Evolutionary conservation across 2,329 filamentous ascomycete species (phyloP), one percentile per base, ranked within the genome.

Genomic region (Phaeosphaeriaceae sp.): DNA sequence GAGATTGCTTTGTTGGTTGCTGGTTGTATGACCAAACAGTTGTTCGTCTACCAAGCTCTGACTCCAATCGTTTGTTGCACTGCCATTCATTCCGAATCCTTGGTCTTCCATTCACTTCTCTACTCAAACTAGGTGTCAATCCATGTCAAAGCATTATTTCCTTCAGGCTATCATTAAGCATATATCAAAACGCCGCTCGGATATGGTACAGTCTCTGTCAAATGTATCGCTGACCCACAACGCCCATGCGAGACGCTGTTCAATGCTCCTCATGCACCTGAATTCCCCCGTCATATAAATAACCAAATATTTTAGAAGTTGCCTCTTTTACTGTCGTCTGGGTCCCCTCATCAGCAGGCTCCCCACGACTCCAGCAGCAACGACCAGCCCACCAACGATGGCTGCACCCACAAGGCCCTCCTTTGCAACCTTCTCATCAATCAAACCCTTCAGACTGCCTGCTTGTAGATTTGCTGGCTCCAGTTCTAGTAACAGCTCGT

Each of bases 391-490:
- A 54, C 93, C 93, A 35, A 97, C 85, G 71, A 99, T 97, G 35
- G 94, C 94, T 48, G 96, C 92, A 36, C 94, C 94, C 78, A 97
- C 83, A 55, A 99, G 75, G 0, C 94, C 94, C 76, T 99, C 94
- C 79, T 88, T 95, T 47, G 92, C 89, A 53, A 99, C 94, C 79
- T 92, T 95, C 70, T 97, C 93, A 74, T 99, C 93, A 66, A 99
- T 96, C 72, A 97, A 78, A 37, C 87, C 83, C 66, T 89, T 86
- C 74, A 99, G 77, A 75, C 95, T 96, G 47, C 86, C 82, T 20
- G 93, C 92, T 77, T 99, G 94, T 67, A 97, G 76, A 74, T 97
- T 99, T 38, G 84, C 86, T 7, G 92, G 91, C 77, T 99, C 94
- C 72, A 93, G 88, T 55, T 97, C 91, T 45, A 97, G 77, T 54